phyloP scores from a whole-genome alignment of 1,139 yeast species.

The Kluyveromyces sp. region DNA sequence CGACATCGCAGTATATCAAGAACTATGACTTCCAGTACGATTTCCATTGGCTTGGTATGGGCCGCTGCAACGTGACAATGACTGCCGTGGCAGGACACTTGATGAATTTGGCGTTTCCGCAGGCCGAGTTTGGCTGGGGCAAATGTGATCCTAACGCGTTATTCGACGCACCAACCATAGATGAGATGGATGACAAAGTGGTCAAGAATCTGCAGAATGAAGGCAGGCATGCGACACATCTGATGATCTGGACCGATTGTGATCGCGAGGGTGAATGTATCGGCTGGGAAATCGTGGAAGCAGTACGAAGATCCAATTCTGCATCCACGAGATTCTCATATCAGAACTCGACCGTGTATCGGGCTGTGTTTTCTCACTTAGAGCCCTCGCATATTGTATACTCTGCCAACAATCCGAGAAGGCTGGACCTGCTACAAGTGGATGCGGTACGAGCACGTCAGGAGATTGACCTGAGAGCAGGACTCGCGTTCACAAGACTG shows the following conservation, averaged over 20 bases:
- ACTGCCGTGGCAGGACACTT: constrained; percentile 90
- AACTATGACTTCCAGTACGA: constrained; percentile 73
- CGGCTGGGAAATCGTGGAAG: constrained; percentile 74
- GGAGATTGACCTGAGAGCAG: constrained; percentile 85
- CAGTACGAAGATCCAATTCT: constrained; percentile 54
- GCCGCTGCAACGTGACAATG: constrained; percentile 72
- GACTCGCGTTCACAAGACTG: constrained; percentile 81
- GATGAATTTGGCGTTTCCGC: constrained; percentile 57
- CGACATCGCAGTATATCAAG: constrained; percentile 58
- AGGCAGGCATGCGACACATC: constrained; percentile 49
- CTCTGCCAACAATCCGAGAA: constrained; percentile 67
- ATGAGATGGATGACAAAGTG: constrained; percentile 40
- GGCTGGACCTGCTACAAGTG: constrained; percentile 62
- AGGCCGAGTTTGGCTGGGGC: constrained; percentile 52
- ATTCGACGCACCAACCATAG: constrained; percentile 60
- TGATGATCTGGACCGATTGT: constrained; percentile 98
- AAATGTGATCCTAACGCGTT: constrained; percentile 57
- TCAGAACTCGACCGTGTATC: constrained; percentile 40
- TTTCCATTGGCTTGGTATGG: constrained; percentile 40
- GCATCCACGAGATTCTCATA: too few relatives aligned
- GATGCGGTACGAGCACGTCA: constrained; percentile 80
- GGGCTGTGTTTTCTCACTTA: constrained; percentile 85
- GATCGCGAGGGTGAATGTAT: constrained; percentile 97
- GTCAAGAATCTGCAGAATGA: constrained; percentile 66
- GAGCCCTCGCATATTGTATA: constrained; percentile 64